phyloP scores from a whole-genome alignment of 257 asterid species.

The Przewalskia tangutica region DNA sequence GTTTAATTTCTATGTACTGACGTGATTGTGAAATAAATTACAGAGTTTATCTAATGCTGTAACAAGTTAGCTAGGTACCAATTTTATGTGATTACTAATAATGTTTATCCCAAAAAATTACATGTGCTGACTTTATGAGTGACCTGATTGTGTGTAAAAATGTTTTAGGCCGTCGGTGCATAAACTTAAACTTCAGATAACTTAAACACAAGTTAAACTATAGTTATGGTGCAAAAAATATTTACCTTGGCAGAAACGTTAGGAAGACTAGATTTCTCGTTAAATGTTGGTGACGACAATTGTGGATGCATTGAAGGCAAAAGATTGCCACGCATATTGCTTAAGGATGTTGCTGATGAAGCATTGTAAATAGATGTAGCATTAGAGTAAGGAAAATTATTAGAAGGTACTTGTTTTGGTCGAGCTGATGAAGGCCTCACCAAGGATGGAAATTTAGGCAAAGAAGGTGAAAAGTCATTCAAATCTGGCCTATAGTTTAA shows the following conservation, averaged over 20 bases:
- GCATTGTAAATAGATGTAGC: constrained; percentile 19
- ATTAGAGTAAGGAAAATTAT: constrained; percentile 6
- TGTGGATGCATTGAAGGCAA: constrained; percentile 7
- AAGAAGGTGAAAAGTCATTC: constrained; percentile 15
- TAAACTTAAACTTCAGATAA: too few relatives aligned
- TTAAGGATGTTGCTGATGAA: constrained; percentile 8
- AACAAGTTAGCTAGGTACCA: not conserved
- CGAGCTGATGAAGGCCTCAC: not conserved
- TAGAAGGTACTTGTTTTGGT: constrained; percentile 11
- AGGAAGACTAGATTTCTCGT: not conserved
- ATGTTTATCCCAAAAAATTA: too few relatives aligned
- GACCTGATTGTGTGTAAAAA: too few relatives aligned
- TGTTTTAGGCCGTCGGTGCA: too few relatives aligned
- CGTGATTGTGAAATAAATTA: too few relatives aligned
- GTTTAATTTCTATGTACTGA: not conserved
- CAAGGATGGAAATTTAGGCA: constrained; percentile 15
- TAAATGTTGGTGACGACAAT: not conserved
- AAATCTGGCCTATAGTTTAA: constrained; percentile 8
- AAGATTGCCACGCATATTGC: constrained; percentile 1
- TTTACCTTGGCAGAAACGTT: not conserved
- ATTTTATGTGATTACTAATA: too few relatives aligned
- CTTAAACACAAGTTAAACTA: not conserved
- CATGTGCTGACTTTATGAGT: too few relatives aligned
- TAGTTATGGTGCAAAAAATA: not conserved
- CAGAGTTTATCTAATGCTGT: not conserved